Evolutionary conservation across 1,284 basidiomycete species (phyloP).

Genomic region (Cutaneotrichosporon dermatis): DNA sequence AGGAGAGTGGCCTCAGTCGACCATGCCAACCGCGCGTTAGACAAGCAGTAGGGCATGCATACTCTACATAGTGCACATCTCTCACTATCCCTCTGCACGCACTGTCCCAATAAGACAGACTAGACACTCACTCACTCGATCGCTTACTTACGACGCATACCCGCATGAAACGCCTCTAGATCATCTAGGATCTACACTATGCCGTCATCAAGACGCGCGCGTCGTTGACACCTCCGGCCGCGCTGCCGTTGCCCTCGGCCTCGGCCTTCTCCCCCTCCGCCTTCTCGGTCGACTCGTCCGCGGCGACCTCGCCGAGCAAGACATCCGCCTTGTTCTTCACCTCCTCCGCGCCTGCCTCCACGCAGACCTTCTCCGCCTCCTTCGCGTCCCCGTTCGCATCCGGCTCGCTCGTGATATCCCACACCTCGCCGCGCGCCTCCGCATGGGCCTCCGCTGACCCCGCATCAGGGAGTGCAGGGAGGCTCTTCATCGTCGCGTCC

Average conservation of each 20-base stretch:
- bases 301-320: no score
- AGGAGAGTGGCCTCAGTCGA: no score
- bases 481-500: slow-evolving; percentile 15
- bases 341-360: background rate
- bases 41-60: no score
- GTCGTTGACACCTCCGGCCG: background rate
- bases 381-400: background rate
- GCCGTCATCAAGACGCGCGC: slow-evolving; percentile 3
- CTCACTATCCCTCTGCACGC: no score
- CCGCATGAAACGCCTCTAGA: no score
- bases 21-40: no score
- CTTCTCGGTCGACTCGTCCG: no score
- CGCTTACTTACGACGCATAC: no score
- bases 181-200: background rate
- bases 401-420: background rate
- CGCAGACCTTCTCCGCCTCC: background rate
- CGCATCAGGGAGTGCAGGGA: slow-evolving; percentile 10
- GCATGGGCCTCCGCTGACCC: background rate
- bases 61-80: no score
- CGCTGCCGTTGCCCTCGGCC: background rate
- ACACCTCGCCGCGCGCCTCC: slow-evolving; percentile 1
- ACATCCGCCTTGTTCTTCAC: background rate
- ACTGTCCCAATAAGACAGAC: no score
- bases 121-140: no score
- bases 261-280: background rate